A percentile compares a stretch with the other conserved stretches of the same genome.
Conservation (phyloP, 1,284 basidiomycete genomes). For the Clitocybe nebularis region DNA sequence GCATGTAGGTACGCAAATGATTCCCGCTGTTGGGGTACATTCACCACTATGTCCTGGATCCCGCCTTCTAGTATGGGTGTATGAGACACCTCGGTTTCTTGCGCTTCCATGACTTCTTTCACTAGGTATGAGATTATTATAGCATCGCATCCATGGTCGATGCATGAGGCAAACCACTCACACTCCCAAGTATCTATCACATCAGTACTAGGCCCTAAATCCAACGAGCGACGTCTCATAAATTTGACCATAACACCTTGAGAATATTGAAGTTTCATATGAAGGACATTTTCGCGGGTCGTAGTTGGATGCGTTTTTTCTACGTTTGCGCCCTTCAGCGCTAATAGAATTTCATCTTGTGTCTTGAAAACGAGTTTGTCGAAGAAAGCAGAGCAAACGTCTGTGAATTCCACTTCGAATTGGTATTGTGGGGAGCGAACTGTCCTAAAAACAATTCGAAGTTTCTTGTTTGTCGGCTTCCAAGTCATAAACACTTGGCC, state of each 20-base stretch:
- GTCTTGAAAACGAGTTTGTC: conserved; percentile 29
- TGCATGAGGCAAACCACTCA: conserved; percentile 21
- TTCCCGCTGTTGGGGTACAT: no score
- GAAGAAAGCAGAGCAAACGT: conserved; percentile 26
- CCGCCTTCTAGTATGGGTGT: no score
- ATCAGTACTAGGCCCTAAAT: conserved; percentile 9
- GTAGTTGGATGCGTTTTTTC: conserved; percentile 19
- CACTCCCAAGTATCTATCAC: conserved; percentile 38
- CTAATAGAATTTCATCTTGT: conserved; percentile 35
- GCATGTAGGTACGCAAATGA: no score
- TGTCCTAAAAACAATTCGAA: conserved; percentile 17
- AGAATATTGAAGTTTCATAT: conserved; percentile 33
- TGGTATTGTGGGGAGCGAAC: conserved; percentile 18
- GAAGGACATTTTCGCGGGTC: conserved; percentile 27
- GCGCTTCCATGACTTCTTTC: conserved; percentile 8
- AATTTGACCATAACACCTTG: conserved; percentile 37
- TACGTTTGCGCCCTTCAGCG: conserved; percentile 37
- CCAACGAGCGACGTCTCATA: conserved; percentile 19
- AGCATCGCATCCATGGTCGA: background rate
- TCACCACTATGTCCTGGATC: no score
- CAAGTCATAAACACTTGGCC: conserved; percentile 42
- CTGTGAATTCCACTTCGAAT: conserved; percentile 36
- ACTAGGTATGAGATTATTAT: background rate
- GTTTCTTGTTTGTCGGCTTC: conserved; percentile 25
- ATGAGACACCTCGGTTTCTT: no score